Conservation (phyloP, 768 basidiomycete species). For the Kwoniella newhampshirensis region DNA sequence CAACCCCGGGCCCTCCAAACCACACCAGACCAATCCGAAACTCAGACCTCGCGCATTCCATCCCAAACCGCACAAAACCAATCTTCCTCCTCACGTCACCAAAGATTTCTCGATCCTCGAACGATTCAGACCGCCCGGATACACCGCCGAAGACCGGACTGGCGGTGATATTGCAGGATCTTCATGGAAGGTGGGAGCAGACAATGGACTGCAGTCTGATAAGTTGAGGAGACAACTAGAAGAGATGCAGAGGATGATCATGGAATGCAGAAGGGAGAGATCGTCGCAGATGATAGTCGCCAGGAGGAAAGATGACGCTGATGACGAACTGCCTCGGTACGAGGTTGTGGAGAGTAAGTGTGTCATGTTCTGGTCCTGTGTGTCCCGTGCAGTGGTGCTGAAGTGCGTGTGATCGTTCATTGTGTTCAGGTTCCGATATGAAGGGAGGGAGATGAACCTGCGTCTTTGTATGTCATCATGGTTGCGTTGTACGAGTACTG, state of each 20-base stretch:
- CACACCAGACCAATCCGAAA: too few relatives aligned
- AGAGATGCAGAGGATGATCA: slow-evolving; percentile 4
- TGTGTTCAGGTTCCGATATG: background rate
- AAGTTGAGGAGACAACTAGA: slow-evolving; percentile 11
- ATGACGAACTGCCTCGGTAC: slow-evolving; percentile 5
- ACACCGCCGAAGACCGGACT: background rate
- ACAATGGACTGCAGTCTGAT: slow-evolving; percentile 6
- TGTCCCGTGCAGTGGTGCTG: background rate
- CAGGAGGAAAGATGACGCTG: background rate
- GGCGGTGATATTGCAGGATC: too few relatives aligned
- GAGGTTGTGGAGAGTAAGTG: background rate
- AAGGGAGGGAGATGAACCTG: background rate
- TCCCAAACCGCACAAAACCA: too few relatives aligned
- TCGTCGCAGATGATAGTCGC: background rate
- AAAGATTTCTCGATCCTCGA: slow-evolving; percentile 3
- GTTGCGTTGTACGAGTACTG: too few relatives aligned
- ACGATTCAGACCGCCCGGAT: slow-evolving; percentile 2
- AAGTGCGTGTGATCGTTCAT: background rate
- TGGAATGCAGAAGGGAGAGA: background rate
- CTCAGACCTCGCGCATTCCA: too few relatives aligned
- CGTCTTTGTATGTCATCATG: background rate
- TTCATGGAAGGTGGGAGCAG: too few relatives aligned
- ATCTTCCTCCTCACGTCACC: too few relatives aligned
- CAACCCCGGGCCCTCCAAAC: too few relatives aligned
- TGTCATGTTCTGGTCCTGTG: background rate